Evolutionary conservation across 257 asterid species (phyloP), one percentile per base, ranked within the genome.

Genomic region (Jacaranda copaia): DNA sequence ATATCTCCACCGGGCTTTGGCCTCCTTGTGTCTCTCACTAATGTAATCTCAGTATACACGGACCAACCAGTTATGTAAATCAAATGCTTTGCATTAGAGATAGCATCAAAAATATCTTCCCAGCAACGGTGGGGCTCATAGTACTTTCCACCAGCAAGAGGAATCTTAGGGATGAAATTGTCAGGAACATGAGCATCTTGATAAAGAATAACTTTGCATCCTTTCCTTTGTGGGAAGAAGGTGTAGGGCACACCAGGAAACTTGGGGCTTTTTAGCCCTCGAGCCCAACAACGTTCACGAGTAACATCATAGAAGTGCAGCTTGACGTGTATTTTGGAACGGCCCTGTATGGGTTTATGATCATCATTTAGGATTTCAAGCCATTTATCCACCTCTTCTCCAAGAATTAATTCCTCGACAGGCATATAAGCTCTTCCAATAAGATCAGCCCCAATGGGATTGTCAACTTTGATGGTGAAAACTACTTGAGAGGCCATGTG

Each of bases 61-160:
- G 96, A 91, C 96, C 96, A 91, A 4, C 96, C 96, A 0, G 96
- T 76, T 36, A 91, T 86, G 80, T 91, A 91, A 35, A 91, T 81
- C 72, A 91, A 36, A 66, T 91, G 94, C 64, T 85, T 81, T 3
- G 96, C 91, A 0, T 86, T 82, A 7, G 61, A 55, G 8, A 91
- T 87, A 1, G 90, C 89, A 1, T 89, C 92, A 40, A 91, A 91
- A 8, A 91, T 79, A 43, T 89, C 94, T 60, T 89, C 94, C 96
- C 96, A 91, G 51, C 94, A 91, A 0, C 94, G 85, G 65, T 87
- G 87, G 0, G 93, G 92, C 85, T 88, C 81, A 68, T 91, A 91
- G 43, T 52, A 69, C 39, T 61, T 79, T 0, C 97, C 97, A 3
- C 94, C 97, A 1, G 85, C 63, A 3, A 91, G 88, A 3, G 91